Base-by-base conservation (phyloP, 2,329 filamentous ascomycete species). In the Biscogniauxia mediterranea region DNA sequence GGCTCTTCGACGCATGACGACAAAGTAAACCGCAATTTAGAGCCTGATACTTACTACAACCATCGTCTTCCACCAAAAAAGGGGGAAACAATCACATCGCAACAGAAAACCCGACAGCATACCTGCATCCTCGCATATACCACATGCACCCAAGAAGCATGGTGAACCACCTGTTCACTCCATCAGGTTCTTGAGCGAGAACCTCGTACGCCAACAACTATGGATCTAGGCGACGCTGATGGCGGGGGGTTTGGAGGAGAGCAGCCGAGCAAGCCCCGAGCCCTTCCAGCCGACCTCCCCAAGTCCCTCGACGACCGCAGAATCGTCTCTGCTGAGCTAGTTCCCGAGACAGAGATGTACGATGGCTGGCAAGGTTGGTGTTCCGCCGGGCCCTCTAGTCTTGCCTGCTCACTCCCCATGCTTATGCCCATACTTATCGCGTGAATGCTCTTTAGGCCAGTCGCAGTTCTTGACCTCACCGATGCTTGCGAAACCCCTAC, bases 391-490 rank as follows among this genome's bases (percentile, higher is more conserved):
- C 61, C 62, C 62, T 61, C 57, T 20, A 60, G 56, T 21, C 46
- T 52, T 13, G 58, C 56, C 64, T 38, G 57, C 38, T 54, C 56
- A 56, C 21, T 46, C 32, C 50, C 54, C 56, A 59, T 61, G 59
- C 60, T 69, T 61, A 68, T 46, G 26, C 50, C 54, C 56, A 59
- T 61, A 60, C 60, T 69, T 61, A 68, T 64, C 50, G 52, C 64
- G 58, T 46, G 38, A 46, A 60, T 61, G 64, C 58, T 60, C 52
- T 63, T 57, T 73, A 97, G 94, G 94, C 67, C 92, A 97, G 82
- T 97, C 94, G 52, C 93, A 97, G 78, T 97, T 97, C 77, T 83
- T 98, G 66, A 96, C 92, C 4, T 91, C 89, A 3, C 93, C 94
- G 21, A 88, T 93, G 61, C 83, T 92, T 52, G 90, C 93, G 59